A percentile compares a stretch with the other conserved stretches of the same genome.
Evolutionary conservation across 371 early-diverging fungal genomes (phyloP).

Genomic region (Mortierella sp.): DNA sequence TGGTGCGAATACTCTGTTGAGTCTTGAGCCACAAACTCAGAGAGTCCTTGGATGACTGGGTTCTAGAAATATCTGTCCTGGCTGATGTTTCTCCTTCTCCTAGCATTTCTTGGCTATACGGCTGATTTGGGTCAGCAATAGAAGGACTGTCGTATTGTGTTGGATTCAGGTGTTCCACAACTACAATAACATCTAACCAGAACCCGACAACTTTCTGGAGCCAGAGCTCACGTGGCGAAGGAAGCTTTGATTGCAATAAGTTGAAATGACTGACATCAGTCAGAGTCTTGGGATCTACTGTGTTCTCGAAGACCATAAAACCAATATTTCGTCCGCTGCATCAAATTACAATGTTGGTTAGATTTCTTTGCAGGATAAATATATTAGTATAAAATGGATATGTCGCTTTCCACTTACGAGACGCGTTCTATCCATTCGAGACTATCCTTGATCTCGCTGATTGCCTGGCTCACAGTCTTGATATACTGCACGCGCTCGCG

Average conservation of each 20-base stretch:
- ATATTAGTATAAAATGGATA: neutral
- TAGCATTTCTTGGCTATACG: neutral
- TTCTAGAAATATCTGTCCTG: no score
- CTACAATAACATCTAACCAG: constrained; percentile 24
- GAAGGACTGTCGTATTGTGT: neutral
- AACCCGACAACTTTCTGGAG: constrained; percentile 28
- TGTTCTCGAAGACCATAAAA: constrained; percentile 26
- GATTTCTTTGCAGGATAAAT: neutral
- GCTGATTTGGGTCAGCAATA: neutral
- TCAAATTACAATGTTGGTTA: neutral
- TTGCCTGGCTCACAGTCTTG: constrained; percentile 12
- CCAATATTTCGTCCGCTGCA: constrained; percentile 27
- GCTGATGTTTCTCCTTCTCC: neutral
- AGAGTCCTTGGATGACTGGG: constrained; percentile 3
- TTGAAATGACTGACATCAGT: neutral
- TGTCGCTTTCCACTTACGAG: constrained; percentile 12
- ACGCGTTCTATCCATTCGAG: constrained; percentile 34
- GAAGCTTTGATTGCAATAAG: neutral
- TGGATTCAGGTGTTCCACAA: neutral
- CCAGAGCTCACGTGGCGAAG: constrained; percentile 31
- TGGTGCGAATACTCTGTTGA: constrained; percentile 5
- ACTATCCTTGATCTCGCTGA: constrained; percentile 43
- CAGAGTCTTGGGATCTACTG: neutral
- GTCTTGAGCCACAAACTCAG: constrained; percentile 27
- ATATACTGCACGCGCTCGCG: constrained; percentile 31